A percentile compares a stretch with the other conserved stretches of the same genome.
These are phyloP conservation scores for Malbranchea cinnamomea DNA, from an alignment of 2,329 filamentous ascomycete genomes.

Conservation along the genomic window DNA sequence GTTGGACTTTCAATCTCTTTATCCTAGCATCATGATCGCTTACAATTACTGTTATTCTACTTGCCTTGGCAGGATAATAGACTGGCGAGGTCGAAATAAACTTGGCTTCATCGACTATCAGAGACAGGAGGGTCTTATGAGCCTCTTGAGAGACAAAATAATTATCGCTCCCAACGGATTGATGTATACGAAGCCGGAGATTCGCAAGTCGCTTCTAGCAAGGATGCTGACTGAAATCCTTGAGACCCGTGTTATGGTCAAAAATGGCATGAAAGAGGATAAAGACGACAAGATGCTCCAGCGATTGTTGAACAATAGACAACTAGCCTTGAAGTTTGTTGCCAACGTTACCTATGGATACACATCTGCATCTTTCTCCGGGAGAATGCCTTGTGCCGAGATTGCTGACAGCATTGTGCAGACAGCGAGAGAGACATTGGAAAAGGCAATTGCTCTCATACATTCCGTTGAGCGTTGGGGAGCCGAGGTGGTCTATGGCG, in stretches of 20 bases:
- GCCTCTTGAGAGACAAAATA: slow-evolving; percentile 67
- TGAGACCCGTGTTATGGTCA: slow-evolving; percentile 94
- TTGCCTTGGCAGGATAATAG: slow-evolving; percentile 69
- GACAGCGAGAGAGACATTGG: slow-evolving; percentile 83
- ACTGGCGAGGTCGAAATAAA: slow-evolving; percentile 84
- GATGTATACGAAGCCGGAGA: slow-evolving; percentile 76
- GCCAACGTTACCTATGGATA: slow-evolving; percentile 99
- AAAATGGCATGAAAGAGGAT: slow-evolving; percentile 87
- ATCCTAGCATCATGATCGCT: slow-evolving; percentile 96
- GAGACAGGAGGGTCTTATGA: slow-evolving; percentile 58
- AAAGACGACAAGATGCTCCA: slow-evolving; percentile 78
- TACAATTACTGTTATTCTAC: slow-evolving; percentile 99
- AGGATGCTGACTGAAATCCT: slow-evolving; percentile 96
- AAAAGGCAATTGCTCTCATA: slow-evolving; percentile 83
- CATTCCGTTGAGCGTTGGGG: slow-evolving; percentile 79
- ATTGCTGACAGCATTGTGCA: slow-evolving; percentile 98
- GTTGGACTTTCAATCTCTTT: slow-evolving; percentile 88
- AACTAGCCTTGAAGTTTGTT: slow-evolving; percentile 84
- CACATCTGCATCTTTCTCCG: slow-evolving; percentile 90
- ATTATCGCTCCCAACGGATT: slow-evolving; percentile 93
- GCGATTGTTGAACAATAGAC: slow-evolving; percentile 78
- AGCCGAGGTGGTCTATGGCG: slow-evolving; percentile 93
- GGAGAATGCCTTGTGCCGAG: slow-evolving; percentile 93
- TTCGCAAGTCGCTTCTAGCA: slow-evolving; percentile 78
- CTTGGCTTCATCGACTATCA: slow-evolving; percentile 87